Evolutionary conservation across 2,329 filamentous ascomycete genomes (phyloP), one percentile per base, ranked within the genome.

Genomic region (Monilinia aucupariae): DNA sequence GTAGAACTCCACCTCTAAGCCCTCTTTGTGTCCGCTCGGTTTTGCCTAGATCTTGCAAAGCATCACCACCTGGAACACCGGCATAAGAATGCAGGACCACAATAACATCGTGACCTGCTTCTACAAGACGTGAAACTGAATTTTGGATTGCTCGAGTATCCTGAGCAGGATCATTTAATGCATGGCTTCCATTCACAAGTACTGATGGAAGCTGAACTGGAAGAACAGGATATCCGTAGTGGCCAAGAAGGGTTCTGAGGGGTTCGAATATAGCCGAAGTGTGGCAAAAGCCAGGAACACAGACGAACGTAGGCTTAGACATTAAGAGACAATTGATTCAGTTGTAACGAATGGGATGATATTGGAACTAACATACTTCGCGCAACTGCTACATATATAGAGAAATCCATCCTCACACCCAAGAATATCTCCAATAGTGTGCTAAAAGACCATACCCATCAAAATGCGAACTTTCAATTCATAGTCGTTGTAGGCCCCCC

Each of bases 211-310:
- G 71, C 15, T 71, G 62, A 8, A 78, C 63, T 8, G 70, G 25
- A 53, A 74, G 63, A 27, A 73, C 74, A 67, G 68, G 72, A 48
- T 75, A 69, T 22, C 73, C 70, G 58, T 70, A 64, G 15, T 72
- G 61, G 5, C 68, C 65, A 13, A 78, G 71, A 59, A 73, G 66
- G 3, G 69, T 67, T 58, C 70, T 74, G 56, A 78, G 62, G n/a
- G 72, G 71, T 62, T 74, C 66, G 64, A 75, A 78, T 67, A 75
- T 74, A 41, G 56, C 68, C 12, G 75, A 70, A 43, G 68, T 69
- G 65, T 78, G 77, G 71, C 75, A 78, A 51, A 75, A 71, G 59
- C 75, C 76, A 9, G 72, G 76, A 60, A 78, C 68, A 55, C 77
- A 75, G 64, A 79, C 64, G 13, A 79, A 72, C 5, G 74, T 75